Evolutionary conservation across 257 asterid genomes (phyloP), one percentile per base, ranked within the genome.

Genomic region (Solanum stenotomum): DNA sequence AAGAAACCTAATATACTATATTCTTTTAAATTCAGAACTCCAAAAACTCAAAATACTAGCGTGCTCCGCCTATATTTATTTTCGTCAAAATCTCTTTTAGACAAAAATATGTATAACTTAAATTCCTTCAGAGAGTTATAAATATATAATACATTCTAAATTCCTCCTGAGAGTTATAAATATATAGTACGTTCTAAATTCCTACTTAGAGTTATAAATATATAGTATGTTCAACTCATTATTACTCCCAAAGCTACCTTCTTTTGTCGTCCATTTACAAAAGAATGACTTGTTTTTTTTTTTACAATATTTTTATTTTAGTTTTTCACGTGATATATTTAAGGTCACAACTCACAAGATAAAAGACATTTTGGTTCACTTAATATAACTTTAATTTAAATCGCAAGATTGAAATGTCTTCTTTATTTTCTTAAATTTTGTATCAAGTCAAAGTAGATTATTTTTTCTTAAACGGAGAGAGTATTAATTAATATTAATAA

Each of bases 311-410:
- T 59, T 20, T 20, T 2, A 2, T 7, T 20, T 20, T 20, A 59
- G 5, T 0, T 59, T 20, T 59, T 59, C 5, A 59, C 25, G 0
- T 20, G 2, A 56, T 1, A 20, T 59, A 59, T 59, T 59, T 59
- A 20, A 59, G 25, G 2, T 0, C 5, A 8, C 5, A 8, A 59
- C 1, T 0, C 5, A 8, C 5, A 8, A 59, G 5, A 59, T 59
- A 20, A 20, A 56, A 7, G 1, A 20, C 1, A 20, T 8, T 20
- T 59, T 20, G 5, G 2, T 20, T 59, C 25, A 59, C 1, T 16
- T 20, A 59, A 59, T 1, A 59, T 20, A 20, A 20, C 2, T 56
- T 20, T 59, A 20, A 20, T 59, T 8, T 59, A 22, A 56, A 56
- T 0, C 25, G 0, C 0, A 20, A 8, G 0, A 8, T 59, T 59